Evolutionary conservation across 2,329 filamentous ascomycete species (phyloP), one percentile per base, ranked within the genome.

Genomic region (Raffaelea arxii): DNA sequence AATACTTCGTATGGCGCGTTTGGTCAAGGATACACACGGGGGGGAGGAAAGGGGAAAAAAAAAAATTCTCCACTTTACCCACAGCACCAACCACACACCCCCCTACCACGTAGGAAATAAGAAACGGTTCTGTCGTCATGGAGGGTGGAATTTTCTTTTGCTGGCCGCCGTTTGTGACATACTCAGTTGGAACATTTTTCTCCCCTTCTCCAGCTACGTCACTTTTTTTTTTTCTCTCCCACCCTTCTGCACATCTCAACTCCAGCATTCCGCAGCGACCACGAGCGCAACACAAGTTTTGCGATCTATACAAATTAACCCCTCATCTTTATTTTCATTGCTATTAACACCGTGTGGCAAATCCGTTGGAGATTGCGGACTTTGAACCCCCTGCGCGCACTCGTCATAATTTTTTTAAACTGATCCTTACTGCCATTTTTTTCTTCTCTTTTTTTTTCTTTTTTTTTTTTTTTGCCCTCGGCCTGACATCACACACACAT

Each of bases 191-290:
- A 50, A 44, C 45, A 25, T 32, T 39, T 47, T 50, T 36, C 19
- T n/a, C n/a, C n/a, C n/a, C n/a, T 51, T 52, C 51, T 51, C 48
- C 53, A 52, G 53, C 51, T 55, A 55, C 53, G 53, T 55, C 53
- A 55, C 53, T 46, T 50, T 22, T 27, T 47, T 39, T 40, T 43
- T 40, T 19, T 16, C 38, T 27, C 38, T 10, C 39, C 25, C 43
- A 38, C 18, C 43, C 22, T n/a, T 19, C 40, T 27, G 35, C 22
- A 9, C 22, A 16, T 16, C 36, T 30, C 25, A 32, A 46, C 38
- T 46, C 39, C 21, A 19, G n/a, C 38, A 44, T 27, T 36, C 41
- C 41, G 36, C 22, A 25, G 32, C 24, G n/a, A 4, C 21, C 36
- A 22, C 32, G n/a, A 44, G 18, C 24, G 25, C 19, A 37, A 27